phyloP scores from a whole-genome alignment of 75 land plant species.

The Cryptomeria japonica region DNA sequence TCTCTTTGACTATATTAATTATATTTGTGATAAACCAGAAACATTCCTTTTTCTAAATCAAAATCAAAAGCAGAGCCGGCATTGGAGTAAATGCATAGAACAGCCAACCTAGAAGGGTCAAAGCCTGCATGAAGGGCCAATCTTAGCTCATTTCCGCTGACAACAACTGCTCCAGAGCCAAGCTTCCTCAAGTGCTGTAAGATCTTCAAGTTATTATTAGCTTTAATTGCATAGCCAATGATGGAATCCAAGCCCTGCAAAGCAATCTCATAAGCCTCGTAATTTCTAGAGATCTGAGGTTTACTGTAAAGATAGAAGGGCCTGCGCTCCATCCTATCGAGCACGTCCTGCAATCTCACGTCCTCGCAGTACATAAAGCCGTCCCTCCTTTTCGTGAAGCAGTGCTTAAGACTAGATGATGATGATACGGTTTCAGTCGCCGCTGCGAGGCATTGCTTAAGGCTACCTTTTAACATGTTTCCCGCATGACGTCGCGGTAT shows the following conservation, averaged over 20 bases:
- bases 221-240: slow-evolving; percentile 92
- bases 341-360: slow-evolving; percentile 56
- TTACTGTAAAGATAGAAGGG: slow-evolving; percentile 95
- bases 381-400: slow-evolving; percentile 63
- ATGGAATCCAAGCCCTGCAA: slow-evolving; percentile 70
- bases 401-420: slow-evolving; percentile 28
- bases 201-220: slow-evolving; percentile 91
- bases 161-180: slow-evolving; percentile 92
- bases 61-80: neutral
- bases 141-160: slow-evolving; percentile 88
- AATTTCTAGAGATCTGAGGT: slow-evolving; percentile 77
- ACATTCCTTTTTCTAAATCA: no score
- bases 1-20: no score
- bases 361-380: slow-evolving; percentile 88
- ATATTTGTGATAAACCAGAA: no score
- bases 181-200: slow-evolving; percentile 66
- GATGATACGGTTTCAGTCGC: neutral
- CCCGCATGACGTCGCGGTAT: neutral
- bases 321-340: slow-evolving; percentile 61
- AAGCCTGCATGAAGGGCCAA: slow-evolving; percentile 86
- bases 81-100: neutral
- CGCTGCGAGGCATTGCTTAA: neutral
- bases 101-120: slow-evolving; percentile 67
- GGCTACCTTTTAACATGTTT: neutral
- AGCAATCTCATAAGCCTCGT: slow-evolving; percentile 69